Conservation (phyloP, 1,284 basidiomycete genomes). For the Xerocomus cyaneibrunnescens region DNA sequence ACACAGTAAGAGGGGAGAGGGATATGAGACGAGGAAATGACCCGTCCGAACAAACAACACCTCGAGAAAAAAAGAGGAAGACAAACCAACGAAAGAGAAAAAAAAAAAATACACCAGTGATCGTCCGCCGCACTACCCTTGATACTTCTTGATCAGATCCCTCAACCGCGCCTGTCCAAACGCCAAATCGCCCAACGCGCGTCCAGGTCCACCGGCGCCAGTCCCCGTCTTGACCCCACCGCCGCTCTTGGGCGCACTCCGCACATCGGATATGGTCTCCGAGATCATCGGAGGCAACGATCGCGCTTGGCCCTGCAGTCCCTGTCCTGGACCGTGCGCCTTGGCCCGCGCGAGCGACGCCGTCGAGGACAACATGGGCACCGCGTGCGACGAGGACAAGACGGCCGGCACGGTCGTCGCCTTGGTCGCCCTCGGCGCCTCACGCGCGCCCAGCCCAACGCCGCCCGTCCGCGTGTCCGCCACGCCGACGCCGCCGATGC, state of each 20-base stretch:
- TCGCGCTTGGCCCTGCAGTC: constrained; percentile 14
- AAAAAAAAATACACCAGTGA: not conserved
- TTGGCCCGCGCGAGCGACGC: constrained; percentile 64
- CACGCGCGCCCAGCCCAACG: constrained; percentile 10
- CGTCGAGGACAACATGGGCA: constrained; percentile 67
- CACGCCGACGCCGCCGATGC: not conserved
- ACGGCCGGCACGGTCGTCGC: constrained; percentile 56
- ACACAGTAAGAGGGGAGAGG: not conserved
- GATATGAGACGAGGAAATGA: not conserved
- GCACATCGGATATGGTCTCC: constrained; percentile 32
- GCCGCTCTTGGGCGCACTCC: constrained; percentile 11
- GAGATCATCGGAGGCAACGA: constrained; percentile 36
- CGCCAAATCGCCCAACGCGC: constrained; percentile 46
- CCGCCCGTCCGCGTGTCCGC: not conserved
- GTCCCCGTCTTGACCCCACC: constrained; percentile 22
- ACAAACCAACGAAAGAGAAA: not conserved
- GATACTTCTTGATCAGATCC: constrained; percentile 80
- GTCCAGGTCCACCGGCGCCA: constrained; percentile 11
- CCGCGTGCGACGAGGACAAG: constrained; percentile 66
- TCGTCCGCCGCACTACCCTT: constrained; percentile 40
- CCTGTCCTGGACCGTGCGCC: constrained; percentile 18
- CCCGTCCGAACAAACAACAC: not conserved
- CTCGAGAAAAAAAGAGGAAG: too few relatives aligned
- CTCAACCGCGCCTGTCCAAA: constrained; percentile 74
- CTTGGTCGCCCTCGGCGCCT: constrained; percentile 23